Conservation (phyloP, 176 grass and related monocot species). For the Musa troglodytarum region DNA sequence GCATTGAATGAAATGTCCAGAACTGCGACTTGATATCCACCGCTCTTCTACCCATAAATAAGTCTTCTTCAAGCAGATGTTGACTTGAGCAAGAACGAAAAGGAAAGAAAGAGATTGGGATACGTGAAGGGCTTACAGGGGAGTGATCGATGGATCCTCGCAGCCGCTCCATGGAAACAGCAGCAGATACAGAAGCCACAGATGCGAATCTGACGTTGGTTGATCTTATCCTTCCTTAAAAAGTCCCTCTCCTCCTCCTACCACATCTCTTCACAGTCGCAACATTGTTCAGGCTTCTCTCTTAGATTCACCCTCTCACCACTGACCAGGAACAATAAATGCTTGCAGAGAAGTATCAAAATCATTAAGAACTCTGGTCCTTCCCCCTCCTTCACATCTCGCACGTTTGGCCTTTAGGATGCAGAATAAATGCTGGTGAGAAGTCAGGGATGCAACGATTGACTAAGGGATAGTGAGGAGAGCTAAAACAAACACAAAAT, state of each 20-base stretch:
- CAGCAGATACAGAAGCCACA: neutral
- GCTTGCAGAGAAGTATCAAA: neutral
- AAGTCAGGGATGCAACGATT: neutral
- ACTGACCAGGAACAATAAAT: neutral
- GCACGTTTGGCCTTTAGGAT: no score
- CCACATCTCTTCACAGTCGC: conserved; percentile 6
- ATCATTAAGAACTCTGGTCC: no score
- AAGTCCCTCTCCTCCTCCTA: neutral
- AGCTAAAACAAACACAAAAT: neutral
- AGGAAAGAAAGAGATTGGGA: neutral
- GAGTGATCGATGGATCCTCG: conserved; percentile 1
- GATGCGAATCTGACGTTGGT: neutral
- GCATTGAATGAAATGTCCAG: conserved; percentile 4
- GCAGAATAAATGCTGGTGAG: no score
- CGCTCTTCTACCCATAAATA: neutral
- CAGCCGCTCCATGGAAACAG: conserved; percentile 2
- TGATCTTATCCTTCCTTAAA: no score
- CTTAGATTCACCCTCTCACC: conserved; percentile 1
- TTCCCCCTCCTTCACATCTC: no score
- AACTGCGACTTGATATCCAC: neutral
- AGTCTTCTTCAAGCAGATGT: neutral
- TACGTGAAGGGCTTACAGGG: neutral
- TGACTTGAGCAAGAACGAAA: neutral
- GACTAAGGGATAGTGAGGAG: neutral
- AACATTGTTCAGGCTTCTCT: neutral